These are phyloP conservation scores for Zygotorulaspora sp. DNA, from an alignment of 805 yeast species.

Conservation along the genomic window DNA sequence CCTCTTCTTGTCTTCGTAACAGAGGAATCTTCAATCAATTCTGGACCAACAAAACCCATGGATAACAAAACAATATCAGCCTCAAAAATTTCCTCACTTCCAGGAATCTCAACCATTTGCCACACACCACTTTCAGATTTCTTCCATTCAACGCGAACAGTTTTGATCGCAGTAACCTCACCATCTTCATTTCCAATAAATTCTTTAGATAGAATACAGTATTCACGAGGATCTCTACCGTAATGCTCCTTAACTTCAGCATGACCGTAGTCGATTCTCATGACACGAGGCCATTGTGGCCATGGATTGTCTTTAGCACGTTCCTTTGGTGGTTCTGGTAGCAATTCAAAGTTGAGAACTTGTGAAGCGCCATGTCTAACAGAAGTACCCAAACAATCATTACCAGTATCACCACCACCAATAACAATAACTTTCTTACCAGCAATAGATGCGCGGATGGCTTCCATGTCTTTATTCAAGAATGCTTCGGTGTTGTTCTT, in stretches of 20 bases:
- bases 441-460: slow-evolving; percentile 60
- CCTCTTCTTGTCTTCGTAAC: slow-evolving; percentile 67
- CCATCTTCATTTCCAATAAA: slow-evolving; percentile 94
- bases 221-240: slow-evolving; percentile 97
- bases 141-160: slow-evolving; percentile 98
- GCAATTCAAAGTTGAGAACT: slow-evolving; percentile 86
- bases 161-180: slow-evolving; percentile 89
- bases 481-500: slow-evolving; percentile 86
- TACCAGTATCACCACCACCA: slow-evolving; percentile 99
- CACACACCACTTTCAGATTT: slow-evolving; percentile 92
- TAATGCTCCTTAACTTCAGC: slow-evolving; percentile 90
- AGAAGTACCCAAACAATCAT: slow-evolving; percentile 96
- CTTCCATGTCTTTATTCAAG: slow-evolving; percentile 73
- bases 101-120: slow-evolving; percentile 98
- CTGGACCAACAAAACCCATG: slow-evolving; percentile 98
- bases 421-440: slow-evolving; percentile 93
- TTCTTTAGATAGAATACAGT: slow-evolving; percentile 91
- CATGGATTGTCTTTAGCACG: slow-evolving; percentile 96
- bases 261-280: slow-evolving; percentile 97
- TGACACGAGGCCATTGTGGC: slow-evolving; percentile 99
- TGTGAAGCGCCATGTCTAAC: slow-evolving; percentile 96
- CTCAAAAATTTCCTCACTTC: slow-evolving; percentile 87
- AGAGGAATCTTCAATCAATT: slow-evolving; percentile 58
- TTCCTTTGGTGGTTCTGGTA: slow-evolving; percentile 84
- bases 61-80: slow-evolving; percentile 92